Evolutionary conservation across 2,329 filamentous ascomycete species (phyloP), one percentile per base, ranked within the genome.

Genomic region (Cryphonectria nitschkei): DNA sequence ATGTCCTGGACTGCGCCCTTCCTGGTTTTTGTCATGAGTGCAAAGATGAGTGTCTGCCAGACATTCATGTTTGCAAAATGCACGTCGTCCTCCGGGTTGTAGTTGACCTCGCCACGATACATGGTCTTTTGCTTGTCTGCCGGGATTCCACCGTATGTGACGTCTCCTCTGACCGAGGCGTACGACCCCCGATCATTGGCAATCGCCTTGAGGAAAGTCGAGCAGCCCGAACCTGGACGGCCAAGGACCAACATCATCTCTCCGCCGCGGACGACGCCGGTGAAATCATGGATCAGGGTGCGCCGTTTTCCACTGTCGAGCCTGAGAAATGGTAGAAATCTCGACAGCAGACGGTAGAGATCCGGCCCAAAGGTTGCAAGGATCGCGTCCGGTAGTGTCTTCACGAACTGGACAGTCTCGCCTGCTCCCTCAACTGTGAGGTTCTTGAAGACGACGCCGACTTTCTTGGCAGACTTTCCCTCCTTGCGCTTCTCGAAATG

Each of bases 351-450:
- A 32, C 83, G 86, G 78, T 93, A 95, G 1, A 95, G 81, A 79
- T 95, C 93, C 0, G 93, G 93, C 0, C 93, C 93, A 78, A 96
- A 95, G 0, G 92, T 94, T 32, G 92, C 92, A 5, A 94, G 73
- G 52, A 95, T 84, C 2, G 93, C 93, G 74, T 93, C 87, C 0
- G 93, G 92, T 0, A 95, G 81, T 0, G 92, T 94, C 72, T 88
- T 88, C 37, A 92, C 92, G 74, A 92, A 92, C 0, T 88, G 88
- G 0, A 91, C 84, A 0, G 88, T 90, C 16, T 88, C 88, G 58
- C 89, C 89, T 9, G 90, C 82, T 26, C 93, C 93, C 78, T 92
- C 90, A 39, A 95, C 93, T 0, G 89, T 93, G 65, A 95, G 83
- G 75, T 93, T 86, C 80, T 91, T 93, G 84, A 91, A 95, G 1